Evolutionary conservation across 257 asterid genomes (phyloP).

Genomic region (Misopates orontium): DNA sequence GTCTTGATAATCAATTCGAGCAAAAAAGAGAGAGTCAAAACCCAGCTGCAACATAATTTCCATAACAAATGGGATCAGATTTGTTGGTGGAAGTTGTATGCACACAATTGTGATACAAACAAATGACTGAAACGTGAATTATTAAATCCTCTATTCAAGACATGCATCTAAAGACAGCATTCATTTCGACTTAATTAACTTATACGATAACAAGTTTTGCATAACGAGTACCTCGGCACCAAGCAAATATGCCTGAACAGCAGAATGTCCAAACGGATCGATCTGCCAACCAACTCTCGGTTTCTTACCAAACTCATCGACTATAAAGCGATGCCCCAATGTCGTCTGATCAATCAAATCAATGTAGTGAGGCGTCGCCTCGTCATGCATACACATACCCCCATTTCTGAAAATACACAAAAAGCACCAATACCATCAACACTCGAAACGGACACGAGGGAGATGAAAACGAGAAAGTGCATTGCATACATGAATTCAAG

Average conservation of each 20-base stretch:
- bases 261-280: constrained; percentile 87
- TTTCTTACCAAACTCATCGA: constrained; percentile 54
- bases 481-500: constrained; percentile 65
- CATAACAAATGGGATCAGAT: constrained; percentile 30
- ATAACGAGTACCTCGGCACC: constrained; percentile 69
- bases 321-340: constrained; percentile 66
- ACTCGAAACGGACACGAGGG: not conserved
- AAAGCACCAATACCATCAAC: not conserved
- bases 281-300: constrained; percentile 93
- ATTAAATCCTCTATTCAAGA: constrained; percentile 12
- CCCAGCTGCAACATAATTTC: constrained; percentile 57
- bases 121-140: not conserved
- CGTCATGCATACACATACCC: constrained; percentile 90
- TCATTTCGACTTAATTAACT: not conserved
- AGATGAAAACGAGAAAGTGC: not conserved
- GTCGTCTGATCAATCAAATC: constrained; percentile 87
- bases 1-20: constrained; percentile 85
- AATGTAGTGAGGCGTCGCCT: constrained; percentile 79
- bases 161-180: not conserved
- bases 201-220: not conserved
- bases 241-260: constrained; percentile 80
- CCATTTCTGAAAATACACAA: constrained; percentile 56
- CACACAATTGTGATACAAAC: not conserved
- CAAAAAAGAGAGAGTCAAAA: constrained; percentile 77
- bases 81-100: not conserved